These are phyloP conservation scores for Sporothrix brasiliensis DNA, from an alignment of 2,329 filamentous ascomycete genomes.

Conservation along the genomic window DNA sequence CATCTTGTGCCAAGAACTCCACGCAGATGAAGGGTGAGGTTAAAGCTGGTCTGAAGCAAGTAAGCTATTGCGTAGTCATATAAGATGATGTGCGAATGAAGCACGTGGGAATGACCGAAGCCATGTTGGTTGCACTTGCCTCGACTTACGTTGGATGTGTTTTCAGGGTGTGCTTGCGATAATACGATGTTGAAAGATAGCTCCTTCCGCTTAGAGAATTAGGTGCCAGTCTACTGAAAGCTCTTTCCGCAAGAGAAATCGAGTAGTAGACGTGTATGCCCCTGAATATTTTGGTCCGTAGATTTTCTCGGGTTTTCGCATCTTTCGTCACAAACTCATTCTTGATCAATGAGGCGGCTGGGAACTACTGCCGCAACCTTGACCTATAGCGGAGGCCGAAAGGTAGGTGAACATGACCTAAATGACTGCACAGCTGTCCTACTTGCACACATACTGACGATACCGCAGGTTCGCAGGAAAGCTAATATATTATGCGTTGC, in stretches of 20 bases:
- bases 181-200: background rate
- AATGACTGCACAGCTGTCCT: too few relatives aligned
- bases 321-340: too few relatives aligned
- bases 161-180: background rate
- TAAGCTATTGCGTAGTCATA: background rate
- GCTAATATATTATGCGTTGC: too few relatives aligned
- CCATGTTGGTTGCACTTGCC: background rate
- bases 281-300: background rate
- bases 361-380: too few relatives aligned
- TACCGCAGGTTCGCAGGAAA: too few relatives aligned
- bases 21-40: constrained; percentile 24
- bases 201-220: background rate
- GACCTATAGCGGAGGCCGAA: too few relatives aligned
- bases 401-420: too few relatives aligned
- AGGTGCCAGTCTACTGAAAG: too few relatives aligned
- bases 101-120: background rate
- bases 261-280: too few relatives aligned
- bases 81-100: background rate
- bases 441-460: too few relatives aligned
- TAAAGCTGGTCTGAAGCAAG: constrained; percentile 1
- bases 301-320: too few relatives aligned
- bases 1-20: background rate
- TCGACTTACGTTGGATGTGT: background rate
- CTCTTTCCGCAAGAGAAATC: background rate
- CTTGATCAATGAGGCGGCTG: too few relatives aligned